Evolutionary conservation across 2,329 filamentous ascomycete genomes (phyloP).

Genomic region (Colletotrichum sp.): DNA sequence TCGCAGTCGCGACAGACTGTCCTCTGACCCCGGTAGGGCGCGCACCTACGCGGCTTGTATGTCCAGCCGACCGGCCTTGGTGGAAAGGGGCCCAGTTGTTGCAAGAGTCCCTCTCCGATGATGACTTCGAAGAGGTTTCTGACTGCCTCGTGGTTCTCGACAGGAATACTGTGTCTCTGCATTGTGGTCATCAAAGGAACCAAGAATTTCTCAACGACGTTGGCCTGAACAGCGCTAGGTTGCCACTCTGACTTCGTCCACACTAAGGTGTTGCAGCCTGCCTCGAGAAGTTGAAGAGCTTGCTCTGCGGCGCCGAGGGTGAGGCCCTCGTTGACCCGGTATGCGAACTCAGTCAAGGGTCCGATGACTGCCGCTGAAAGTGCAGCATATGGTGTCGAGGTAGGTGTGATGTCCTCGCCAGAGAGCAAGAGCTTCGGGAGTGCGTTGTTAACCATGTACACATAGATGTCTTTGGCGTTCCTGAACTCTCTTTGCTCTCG

Average conservation of each 20-base stretch:
- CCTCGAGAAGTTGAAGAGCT: neutral
- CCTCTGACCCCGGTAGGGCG: neutral
- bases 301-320: neutral
- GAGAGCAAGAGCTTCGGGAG: neutral
- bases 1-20: neutral
- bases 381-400: neutral
- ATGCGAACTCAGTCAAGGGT: neutral
- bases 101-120: neutral
- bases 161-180: neutral
- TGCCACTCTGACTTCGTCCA: neutral
- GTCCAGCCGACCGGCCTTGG: neutral
- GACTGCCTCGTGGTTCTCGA: neutral
- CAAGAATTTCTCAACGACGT: neutral
- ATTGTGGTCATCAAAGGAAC: neutral
- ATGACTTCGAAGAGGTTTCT: neutral
- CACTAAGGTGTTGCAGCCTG: neutral
- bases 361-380: neutral
- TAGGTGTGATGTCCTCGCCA: neutral
- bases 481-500: neutral
- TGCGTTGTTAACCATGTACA: neutral
- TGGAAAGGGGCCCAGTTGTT: neutral
- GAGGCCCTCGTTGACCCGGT: neutral
- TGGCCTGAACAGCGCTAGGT: neutral
- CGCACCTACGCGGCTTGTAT: neutral
- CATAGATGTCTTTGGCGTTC: neutral